Conservation (phyloP, 1,139 yeast species). For the Debaryomycetaceae sp. region DNA sequence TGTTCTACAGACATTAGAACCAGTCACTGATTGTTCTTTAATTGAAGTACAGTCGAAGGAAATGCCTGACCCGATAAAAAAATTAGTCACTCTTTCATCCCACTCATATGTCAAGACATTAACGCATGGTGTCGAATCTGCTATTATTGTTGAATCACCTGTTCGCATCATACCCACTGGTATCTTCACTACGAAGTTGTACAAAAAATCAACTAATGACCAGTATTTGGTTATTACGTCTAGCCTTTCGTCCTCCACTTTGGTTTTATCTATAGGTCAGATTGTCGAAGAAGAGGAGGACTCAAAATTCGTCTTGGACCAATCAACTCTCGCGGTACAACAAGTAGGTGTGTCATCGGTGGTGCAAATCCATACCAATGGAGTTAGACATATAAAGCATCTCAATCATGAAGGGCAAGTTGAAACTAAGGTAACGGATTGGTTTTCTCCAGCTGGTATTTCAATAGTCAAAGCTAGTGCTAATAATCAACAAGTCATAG, state of each 20-base stretch:
- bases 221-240: constrained; percentile 68
- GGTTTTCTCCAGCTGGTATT: constrained; percentile 86
- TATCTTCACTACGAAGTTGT: constrained; percentile 58
- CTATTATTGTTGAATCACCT: constrained; percentile 66
- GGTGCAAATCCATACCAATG: constrained; percentile 70
- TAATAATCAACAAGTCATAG: constrained; percentile 63
- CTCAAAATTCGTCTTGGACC: constrained; percentile 54
- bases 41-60: constrained; percentile 21
- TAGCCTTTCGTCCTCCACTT: constrained; percentile 52
- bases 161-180: constrained; percentile 60
- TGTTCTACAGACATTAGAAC: constrained; percentile 51
- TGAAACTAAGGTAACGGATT: constrained; percentile 46
- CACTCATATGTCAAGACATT: constrained; percentile 47
- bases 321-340: constrained; percentile 65
- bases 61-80: constrained; percentile 36
- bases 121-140: constrained; percentile 58
- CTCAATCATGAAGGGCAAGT: constrained; percentile 7
- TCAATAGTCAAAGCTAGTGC: constrained; percentile 56
- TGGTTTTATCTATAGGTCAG: constrained; percentile 75
- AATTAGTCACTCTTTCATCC: constrained; percentile 26
- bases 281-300: constrained; percentile 73
- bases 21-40: constrained; percentile 51
- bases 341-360: constrained; percentile 65
- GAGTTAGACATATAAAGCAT: constrained; percentile 62
- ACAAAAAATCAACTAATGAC: constrained; percentile 47